Base-by-base conservation (phyloP, 768 basidiomycete genomes). In the Naematelia encephala region DNA sequence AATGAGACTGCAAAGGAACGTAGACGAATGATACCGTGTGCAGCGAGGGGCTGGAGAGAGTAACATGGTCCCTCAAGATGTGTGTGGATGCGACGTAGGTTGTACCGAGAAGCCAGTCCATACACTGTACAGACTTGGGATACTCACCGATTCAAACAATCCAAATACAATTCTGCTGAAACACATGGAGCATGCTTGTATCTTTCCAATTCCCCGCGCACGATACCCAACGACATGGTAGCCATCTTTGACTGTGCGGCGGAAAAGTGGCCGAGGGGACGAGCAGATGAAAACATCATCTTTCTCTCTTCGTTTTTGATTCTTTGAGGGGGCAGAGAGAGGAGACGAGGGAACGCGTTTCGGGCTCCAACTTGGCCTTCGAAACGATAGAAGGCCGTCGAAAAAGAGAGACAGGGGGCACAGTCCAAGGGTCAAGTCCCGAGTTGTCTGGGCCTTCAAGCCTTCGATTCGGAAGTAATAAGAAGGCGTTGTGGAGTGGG, bases 241-340 rank as follows among this genome's bases (percentile, higher is more conserved):
- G 72, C 72, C 57, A 71, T 65, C 47, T 74, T 71, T 27, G 66
- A 47, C 34, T 74, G 69, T 5, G 63, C 52, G 4, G 55, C 29
- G 1, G 67, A 58, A 45, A 63, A 70, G 54, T 74, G 72, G 16
- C 72, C 72, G 67, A 74, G 69, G 0, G 72, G 72, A 25, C 49
- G 39, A 11, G 69, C 42, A 4, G 69, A 67, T 13, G 65, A 51
- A 67, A 71, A 74, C 72, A 74, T 71, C 66, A 68, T 74, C 13
- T 58, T 59, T 47, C 12, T 12, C 34, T 10, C 21, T 10, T 49
- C 11, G 11, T 13, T 13, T 29, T 29, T 16, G 25, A 39, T 19
- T 3, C n/a, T 5, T 27, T 29, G 46, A 28, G 12, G 29, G 13
- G 46, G 28, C n/a, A 19, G 39, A 46, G 21, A 16, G 42, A 34